Evolutionary conservation across 768 basidiomycete genomes (phyloP).

Genomic region (Rhodotorula diobovata): DNA sequence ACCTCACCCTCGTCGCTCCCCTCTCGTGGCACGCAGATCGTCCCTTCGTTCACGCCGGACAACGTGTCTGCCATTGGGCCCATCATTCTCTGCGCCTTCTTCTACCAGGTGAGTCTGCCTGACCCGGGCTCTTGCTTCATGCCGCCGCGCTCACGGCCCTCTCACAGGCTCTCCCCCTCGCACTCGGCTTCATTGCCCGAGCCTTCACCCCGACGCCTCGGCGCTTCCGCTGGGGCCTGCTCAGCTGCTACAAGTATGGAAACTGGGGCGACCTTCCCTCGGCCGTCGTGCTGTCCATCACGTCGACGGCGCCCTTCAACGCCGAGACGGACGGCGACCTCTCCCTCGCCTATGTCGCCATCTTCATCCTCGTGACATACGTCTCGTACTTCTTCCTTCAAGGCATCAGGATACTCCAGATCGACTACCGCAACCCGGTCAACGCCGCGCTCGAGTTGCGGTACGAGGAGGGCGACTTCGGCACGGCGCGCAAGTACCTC

Average conservation of each 20-base stretch:
- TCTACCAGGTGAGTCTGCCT: conserved; percentile 52
- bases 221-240: not conserved
- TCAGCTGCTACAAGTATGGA: not conserved
- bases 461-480: conserved; percentile 50
- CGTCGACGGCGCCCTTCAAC: conserved; percentile 61
- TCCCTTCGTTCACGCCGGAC: conserved; percentile 21
- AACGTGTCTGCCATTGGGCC: conserved; percentile 10
- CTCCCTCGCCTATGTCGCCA: conserved; percentile 43
- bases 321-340: conserved; percentile 58
- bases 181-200: conserved; percentile 51
- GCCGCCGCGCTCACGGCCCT: no score
- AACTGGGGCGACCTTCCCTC: conserved; percentile 49
- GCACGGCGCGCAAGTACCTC: not conserved
- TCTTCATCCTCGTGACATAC: conserved; percentile 34
- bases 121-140: no score
- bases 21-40: not conserved
- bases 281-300: conserved; percentile 62
- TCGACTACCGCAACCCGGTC: conserved; percentile 54
- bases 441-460: conserved; percentile 58
- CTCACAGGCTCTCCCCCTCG: no score
- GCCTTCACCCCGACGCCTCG: not conserved
- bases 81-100: conserved; percentile 50
- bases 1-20: not conserved
- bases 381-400: conserved; percentile 63
- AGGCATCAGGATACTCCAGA: conserved; percentile 55